Base-by-base conservation (phyloP, 176 grass and related monocot species). In the Bothriochloa decipiens region DNA sequence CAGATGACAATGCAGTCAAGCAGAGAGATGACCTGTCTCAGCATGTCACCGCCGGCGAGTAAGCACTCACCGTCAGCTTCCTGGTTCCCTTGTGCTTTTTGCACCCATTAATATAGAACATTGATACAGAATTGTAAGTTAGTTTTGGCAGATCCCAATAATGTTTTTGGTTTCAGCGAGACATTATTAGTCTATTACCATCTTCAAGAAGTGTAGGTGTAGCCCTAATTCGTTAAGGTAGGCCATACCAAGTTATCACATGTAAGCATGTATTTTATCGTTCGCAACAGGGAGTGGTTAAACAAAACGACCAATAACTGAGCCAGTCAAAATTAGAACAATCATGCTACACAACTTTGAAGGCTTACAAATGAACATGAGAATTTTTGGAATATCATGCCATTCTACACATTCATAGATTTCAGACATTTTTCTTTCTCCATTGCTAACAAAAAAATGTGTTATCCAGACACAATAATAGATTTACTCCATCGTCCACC, bases 21-120 rank as follows among this genome's bases (percentile, higher is more conserved):
- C 75, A 80, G 35, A 79, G 87, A 84, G 87, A 89, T n/a, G 18
- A 60, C 16, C 69, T 89, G 18, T 84, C 68, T 32, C 81, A 69
- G 22, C 72, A 80, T 46, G 70, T 84, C 42, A 58, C 33, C 32
- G 15, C 67, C 17, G 39, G 75, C 29, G 39, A 71, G 42, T 75
- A 74, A 53, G 52, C 22, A 25, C 10, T 62, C 8, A 28, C 22
- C 22, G 36, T 87, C 11, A 60, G 49, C 11, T 87, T 62, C 20
- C 6, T 60, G 7, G 72, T 68, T 53, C 13, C 13, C 27, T 42
- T 87, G 50, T 69, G 28, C 66, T 23, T 55, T 49, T 70, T 60
- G 32, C 63, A 50, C 28, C 39, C 15, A 81, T 81, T 29, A 18
- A 41, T 43, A 45, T 63, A 33, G n/a, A 76, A 82, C 46, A 16